Conservation (phyloP, 257 asterid genomes). For the Fraxinus anomala region DNA sequence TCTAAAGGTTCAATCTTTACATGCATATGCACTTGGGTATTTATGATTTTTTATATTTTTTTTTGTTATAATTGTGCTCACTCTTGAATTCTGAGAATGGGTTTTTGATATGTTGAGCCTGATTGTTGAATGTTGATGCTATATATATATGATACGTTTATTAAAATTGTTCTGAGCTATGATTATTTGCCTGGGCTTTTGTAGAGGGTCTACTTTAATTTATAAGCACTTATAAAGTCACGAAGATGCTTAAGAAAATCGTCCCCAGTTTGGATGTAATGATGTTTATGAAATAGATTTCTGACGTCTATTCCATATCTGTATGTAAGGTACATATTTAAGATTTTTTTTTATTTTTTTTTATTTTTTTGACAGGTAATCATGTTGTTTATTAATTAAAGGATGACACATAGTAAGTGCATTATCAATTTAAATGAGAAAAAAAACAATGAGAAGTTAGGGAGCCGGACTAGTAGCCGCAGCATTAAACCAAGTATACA, state of each 20-base stretch:
- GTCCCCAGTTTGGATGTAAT: background rate
- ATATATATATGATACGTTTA: background rate
- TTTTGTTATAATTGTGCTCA: background rate
- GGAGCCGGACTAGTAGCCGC: too few species aligned
- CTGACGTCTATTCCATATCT: background rate
- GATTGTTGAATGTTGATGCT: conserved; percentile 8
- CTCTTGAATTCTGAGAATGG: background rate
- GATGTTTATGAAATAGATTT: background rate
- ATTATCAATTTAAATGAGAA: too few species aligned
- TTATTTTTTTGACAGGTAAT: too few species aligned
- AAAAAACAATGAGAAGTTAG: too few species aligned
- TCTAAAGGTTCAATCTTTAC: conserved; percentile 55
- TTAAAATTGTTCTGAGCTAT: background rate
- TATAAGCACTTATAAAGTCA: conserved; percentile 2
- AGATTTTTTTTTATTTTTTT: background rate
- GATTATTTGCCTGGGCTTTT: background rate
- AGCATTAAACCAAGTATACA: too few species aligned
- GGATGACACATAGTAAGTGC: too few species aligned
- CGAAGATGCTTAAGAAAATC: background rate
- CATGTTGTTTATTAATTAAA: too few species aligned
- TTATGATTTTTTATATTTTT: background rate
- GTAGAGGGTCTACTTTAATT: background rate
- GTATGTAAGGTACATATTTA: background rate
- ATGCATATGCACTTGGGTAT: conserved; percentile 14
- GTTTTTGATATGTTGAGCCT: background rate